Percentiles rank a stretch among this genome's conserved stretches.
Evolutionary conservation across 2,329 filamentous ascomycete species (phyloP).

Genomic region (Pseudovirgaria hyperparasitica): DNA sequence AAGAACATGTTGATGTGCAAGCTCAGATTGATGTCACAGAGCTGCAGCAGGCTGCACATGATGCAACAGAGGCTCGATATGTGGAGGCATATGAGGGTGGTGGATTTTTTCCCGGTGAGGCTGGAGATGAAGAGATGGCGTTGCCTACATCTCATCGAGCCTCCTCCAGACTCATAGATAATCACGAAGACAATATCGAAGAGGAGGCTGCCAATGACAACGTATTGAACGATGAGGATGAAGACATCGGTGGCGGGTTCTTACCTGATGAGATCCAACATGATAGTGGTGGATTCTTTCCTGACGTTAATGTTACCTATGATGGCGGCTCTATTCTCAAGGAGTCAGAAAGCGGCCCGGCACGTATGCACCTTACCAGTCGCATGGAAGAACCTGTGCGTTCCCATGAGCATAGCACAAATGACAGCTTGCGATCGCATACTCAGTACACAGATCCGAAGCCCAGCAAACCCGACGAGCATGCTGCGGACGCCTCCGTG

Average conservation of each 20-base stretch:
- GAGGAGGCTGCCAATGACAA: constrained; percentile 5
- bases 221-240: constrained; percentile 1
- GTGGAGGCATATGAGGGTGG: constrained; percentile 12
- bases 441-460: no score
- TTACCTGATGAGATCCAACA: constrained; percentile 7
- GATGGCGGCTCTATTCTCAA: constrained; percentile 6
- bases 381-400: no score
- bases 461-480: no score
- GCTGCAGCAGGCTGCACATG: constrained; percentile 13
- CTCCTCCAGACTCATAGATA: neutral
- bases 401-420: no score
- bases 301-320: constrained; percentile 4
- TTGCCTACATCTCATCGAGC: constrained; percentile 9
- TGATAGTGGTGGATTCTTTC: constrained; percentile 9
- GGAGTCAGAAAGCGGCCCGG: constrained; percentile 3
- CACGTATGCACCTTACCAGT: no score
- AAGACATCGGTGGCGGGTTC: constrained; percentile 9
- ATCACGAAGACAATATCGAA: constrained; percentile 2
- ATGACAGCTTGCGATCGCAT: no score
- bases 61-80: constrained; percentile 3
- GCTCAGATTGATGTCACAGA: constrained; percentile 17
- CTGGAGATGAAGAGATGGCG: constrained; percentile 32
- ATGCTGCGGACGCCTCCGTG: no score
- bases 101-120: constrained; percentile 35
- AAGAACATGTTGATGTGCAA: constrained; percentile 17